phyloP scores from a whole-genome alignment of 371 early-diverging fungal genomes.

The Syncephalis plumigaleata region DNA sequence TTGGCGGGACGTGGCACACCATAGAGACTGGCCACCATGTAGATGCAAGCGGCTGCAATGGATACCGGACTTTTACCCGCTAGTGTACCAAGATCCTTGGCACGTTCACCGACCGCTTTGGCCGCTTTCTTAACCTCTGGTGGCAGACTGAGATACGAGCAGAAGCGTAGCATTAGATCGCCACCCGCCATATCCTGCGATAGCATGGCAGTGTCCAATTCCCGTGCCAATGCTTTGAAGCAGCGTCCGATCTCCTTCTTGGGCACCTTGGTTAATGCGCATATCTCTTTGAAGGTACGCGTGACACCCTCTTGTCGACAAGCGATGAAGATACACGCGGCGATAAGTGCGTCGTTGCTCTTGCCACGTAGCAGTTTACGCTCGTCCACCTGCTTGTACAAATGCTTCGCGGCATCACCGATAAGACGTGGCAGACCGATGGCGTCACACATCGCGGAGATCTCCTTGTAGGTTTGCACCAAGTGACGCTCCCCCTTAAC shows the following conservation, averaged over 20 bases:
- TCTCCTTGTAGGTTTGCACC: constrained; percentile 83
- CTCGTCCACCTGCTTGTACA: constrained; percentile 80
- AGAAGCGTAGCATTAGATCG: constrained; percentile 76
- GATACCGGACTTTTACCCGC: constrained; percentile 85
- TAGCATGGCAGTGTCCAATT: constrained; percentile 36
- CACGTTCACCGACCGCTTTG: constrained; percentile 46
- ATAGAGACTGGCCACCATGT: constrained; percentile 58
- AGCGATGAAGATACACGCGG: constrained; percentile 95
- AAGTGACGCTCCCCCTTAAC: constrained; percentile 64
- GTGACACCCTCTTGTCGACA: constrained; percentile 85
- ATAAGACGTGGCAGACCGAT: constrained; percentile 74
- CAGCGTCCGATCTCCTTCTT: constrained; percentile 83
- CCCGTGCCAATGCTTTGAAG: constrained; percentile 56
- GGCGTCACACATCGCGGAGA: constrained; percentile 82
- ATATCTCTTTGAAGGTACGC: constrained; percentile 97
- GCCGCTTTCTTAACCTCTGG: constrained; percentile 58
- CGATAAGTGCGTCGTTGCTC: constrained; percentile 80
- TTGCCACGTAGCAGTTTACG: constrained; percentile 84
- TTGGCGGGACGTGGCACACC: constrained; percentile 41
- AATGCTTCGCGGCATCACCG: constrained; percentile 86
- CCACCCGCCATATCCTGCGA: constrained; percentile 51
- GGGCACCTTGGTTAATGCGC: constrained; percentile 82
- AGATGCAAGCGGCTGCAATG: constrained; percentile 83
- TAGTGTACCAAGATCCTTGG: constrained; percentile 58
- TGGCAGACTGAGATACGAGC: constrained; percentile 54